phyloP scores from a whole-genome alignment of 305 asterid species.

The Solanum chacoense region DNA sequence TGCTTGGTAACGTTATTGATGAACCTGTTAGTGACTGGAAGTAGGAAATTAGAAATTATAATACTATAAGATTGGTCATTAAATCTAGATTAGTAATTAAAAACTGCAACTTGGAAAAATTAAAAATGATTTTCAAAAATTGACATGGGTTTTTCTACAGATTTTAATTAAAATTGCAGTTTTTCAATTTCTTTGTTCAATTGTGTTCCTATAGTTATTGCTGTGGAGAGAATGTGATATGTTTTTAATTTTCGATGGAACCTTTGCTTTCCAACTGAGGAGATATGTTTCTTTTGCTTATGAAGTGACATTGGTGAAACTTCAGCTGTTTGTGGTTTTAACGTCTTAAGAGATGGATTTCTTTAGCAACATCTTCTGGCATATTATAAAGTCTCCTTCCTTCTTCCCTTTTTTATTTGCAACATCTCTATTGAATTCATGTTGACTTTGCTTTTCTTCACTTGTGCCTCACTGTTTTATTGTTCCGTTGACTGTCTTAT shows the following conservation, averaged over 20 bases:
- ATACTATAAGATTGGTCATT: not conserved
- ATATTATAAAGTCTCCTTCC: not conserved
- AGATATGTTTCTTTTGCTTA: not conserved
- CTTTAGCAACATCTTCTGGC: not conserved
- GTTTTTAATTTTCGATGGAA: not conserved
- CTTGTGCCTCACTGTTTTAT: not conserved
- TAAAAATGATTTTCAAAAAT: not conserved
- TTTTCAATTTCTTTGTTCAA: not conserved
- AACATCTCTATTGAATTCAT: not conserved
- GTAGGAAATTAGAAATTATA: not conserved
- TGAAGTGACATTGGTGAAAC: not conserved
- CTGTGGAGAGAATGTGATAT: not conserved
- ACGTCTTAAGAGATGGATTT: not conserved
- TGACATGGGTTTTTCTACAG: not conserved
- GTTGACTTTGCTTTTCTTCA: not conserved
- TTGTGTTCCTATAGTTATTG: not conserved
- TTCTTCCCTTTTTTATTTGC: not conserved
- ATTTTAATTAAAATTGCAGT: not conserved
- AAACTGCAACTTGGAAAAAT: not conserved
- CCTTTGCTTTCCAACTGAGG: not conserved
- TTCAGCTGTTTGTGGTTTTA: not conserved
- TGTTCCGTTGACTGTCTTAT: not conserved
- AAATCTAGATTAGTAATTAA: not conserved
- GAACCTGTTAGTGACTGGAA: not conserved
- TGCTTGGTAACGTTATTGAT: not conserved